phyloP scores from a whole-genome alignment of 139 green algal species.

The Zygnema circumcarinatum region DNA sequence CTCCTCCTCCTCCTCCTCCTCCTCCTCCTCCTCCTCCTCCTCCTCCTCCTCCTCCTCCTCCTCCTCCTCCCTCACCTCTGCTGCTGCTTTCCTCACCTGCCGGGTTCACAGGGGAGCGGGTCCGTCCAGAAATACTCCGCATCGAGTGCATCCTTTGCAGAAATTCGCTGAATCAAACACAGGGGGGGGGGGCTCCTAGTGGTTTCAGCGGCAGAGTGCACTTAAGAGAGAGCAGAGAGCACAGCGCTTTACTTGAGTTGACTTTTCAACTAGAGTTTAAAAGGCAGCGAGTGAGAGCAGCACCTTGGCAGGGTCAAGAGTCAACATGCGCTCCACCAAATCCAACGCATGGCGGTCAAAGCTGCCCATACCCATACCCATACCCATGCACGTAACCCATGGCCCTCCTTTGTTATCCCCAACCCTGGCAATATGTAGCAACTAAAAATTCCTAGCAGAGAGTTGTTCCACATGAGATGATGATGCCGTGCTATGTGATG shows the following conservation, averaged over 20 bases:
- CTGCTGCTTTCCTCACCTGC: slow-evolving; percentile 33
- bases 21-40: slow-evolving; percentile 34
- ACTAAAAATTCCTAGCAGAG: no score
- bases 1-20: slow-evolving; percentile 35
- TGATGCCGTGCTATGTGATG: no score
- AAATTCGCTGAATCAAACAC: slow-evolving; percentile 23
- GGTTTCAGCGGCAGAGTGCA: no score
- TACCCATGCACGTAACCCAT: slow-evolving; percentile 5
- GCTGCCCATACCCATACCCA: slow-evolving; percentile 21
- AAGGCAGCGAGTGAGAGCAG: no score
- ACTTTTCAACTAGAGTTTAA: neutral
- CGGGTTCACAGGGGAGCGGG: slow-evolving; percentile 51
- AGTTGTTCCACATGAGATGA: no score
- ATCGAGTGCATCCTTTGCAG: slow-evolving; percentile 55
- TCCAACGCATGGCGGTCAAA: slow-evolving; percentile 54
- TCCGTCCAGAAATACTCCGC: slow-evolving; percentile 61
- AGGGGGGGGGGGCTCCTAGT: neutral
- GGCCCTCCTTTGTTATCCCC: no score
- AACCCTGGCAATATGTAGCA: no score
- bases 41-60: slow-evolving; percentile 30
- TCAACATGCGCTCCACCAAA: slow-evolving; percentile 60
- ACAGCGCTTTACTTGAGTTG: neutral
- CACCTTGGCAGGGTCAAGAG: slow-evolving; percentile 53
- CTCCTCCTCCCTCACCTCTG: slow-evolving; percentile 39
- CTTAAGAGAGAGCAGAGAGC: neutral